These are phyloP conservation scores for Xylaria sp. DNA, from an alignment of 2,329 filamentous ascomycete genomes.

Conservation along the genomic window DNA sequence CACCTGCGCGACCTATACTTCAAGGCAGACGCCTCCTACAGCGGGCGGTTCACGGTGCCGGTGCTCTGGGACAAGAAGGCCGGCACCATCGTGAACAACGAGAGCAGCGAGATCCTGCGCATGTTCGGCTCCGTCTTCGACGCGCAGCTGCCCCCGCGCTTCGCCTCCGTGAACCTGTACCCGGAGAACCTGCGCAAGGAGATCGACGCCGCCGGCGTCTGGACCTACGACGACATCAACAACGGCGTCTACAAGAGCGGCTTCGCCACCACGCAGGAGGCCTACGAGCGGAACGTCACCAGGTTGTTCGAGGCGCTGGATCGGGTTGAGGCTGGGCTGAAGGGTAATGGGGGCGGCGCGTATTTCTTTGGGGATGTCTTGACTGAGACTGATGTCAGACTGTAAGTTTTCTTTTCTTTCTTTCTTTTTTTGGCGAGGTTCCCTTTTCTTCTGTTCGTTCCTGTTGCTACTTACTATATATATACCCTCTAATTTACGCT, in stretches of 20 bases:
- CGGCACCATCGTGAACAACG: conserved; percentile 86
- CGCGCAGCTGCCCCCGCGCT: conserved; percentile 68
- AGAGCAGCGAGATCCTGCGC: conserved; percentile 90
- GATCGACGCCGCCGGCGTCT: conserved; percentile 82
- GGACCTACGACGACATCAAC: conserved; percentile 81
- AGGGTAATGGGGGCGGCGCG: conserved; percentile 57
- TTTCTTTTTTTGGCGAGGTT: background rate
- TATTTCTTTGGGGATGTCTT: conserved; percentile 80
- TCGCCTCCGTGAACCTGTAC: conserved; percentile 72
- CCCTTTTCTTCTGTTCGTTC: too few species aligned
- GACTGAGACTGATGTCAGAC: conserved; percentile 84
- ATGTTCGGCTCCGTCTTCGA: conserved; percentile 90
- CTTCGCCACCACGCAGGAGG: conserved; percentile 84
- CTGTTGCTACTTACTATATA: background rate
- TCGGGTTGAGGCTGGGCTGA: conserved; percentile 76
- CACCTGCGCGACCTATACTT: conserved; percentile 86
- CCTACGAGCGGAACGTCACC: conserved; percentile 79
- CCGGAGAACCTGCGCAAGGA: conserved; percentile 69
- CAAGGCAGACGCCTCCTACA: conserved; percentile 74
- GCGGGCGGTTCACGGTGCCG: conserved; percentile 86
- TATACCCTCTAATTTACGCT: background rate
- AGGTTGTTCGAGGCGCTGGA: conserved; percentile 82
- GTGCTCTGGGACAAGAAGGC: conserved; percentile 83
- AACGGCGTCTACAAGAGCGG: conserved; percentile 80
- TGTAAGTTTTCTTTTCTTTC: conserved; percentile 56